Percentiles rank a stretch among this genome's conserved stretches.
phyloP scores from a whole-genome alignment of 1,284 basidiomycete genomes.

The Microbotryum scabiosae region DNA sequence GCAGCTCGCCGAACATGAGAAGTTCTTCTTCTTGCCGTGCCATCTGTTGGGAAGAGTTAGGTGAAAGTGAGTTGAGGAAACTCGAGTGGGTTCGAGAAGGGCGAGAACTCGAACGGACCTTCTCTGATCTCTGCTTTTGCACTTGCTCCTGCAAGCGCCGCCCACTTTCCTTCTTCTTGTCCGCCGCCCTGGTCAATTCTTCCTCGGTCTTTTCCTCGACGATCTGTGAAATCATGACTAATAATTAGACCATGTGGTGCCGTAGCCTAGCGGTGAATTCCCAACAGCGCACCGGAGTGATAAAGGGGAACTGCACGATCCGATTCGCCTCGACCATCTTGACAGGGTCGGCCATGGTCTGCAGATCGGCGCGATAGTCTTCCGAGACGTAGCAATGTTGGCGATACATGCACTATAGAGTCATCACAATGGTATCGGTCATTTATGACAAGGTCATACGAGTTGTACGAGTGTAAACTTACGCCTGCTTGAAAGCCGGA shows the following conservation, averaged over 20 bases:
- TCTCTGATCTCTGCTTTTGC: slow-evolving; percentile 75
- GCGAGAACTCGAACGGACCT: slow-evolving; percentile 46
- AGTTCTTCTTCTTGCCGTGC: slow-evolving; percentile 74
- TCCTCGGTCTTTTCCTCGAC: slow-evolving; percentile 85
- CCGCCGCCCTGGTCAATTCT: slow-evolving; percentile 66
- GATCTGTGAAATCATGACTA: slow-evolving; percentile 41
- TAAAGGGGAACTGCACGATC: slow-evolving; percentile 78
- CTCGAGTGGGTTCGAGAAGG: background rate
- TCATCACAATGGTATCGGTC: slow-evolving; percentile 37
- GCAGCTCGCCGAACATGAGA: slow-evolving; percentile 58
- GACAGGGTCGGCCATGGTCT: slow-evolving; percentile 54
- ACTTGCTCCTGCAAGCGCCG: slow-evolving; percentile 84
- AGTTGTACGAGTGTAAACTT: background rate
- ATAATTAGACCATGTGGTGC: no score
- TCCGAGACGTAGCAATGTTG: slow-evolving; percentile 73
- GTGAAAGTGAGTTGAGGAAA: background rate
- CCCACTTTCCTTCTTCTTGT: slow-evolving; percentile 76
- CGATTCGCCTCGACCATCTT: slow-evolving; percentile 59
- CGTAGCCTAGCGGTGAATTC: no score
- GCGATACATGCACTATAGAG: slow-evolving; percentile 73
- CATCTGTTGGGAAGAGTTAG: background rate
- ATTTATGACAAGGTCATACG: background rate
- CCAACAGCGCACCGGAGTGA: slow-evolving; percentile 47
- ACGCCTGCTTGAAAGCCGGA: slow-evolving; percentile 49
- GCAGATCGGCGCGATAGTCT: slow-evolving; percentile 66